Conservation (phyloP, 371 early-diverging fungal genomes). For the Fennellomyces sp. region DNA sequence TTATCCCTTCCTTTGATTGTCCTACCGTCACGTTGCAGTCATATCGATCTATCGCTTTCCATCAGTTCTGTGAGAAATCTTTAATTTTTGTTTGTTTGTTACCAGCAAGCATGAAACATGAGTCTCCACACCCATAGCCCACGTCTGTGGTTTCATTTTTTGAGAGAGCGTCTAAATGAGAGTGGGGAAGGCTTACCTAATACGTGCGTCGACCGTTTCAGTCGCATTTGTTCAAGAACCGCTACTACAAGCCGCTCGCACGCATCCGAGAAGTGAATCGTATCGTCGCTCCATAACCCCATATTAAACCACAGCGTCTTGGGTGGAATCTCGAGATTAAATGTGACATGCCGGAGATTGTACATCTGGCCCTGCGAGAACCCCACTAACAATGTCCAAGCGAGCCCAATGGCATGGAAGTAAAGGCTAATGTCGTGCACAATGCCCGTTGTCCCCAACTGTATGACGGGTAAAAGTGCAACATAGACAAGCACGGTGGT, state of each 20-base stretch:
- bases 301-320: constrained; percentile 51
- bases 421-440: constrained; percentile 19
- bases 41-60: constrained; percentile 31
- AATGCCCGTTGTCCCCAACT: background rate
- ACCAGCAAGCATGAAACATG: constrained; percentile 45
- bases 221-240: constrained; percentile 5
- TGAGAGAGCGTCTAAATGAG: background rate
- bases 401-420: constrained; percentile 32
- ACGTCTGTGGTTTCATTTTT: constrained; percentile 32
- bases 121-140: constrained; percentile 58
- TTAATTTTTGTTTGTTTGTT: too few species aligned
- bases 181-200: constrained; percentile 26
- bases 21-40: constrained; percentile 34
- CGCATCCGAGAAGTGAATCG: constrained; percentile 31
- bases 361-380: constrained; percentile 26
- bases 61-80: too few species aligned
- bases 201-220: constrained; percentile 5
- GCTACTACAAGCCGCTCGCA: constrained; percentile 29
- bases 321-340: constrained; percentile 40
- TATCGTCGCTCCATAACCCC: constrained; percentile 36
- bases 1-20: background rate
- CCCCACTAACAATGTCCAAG: constrained; percentile 6
- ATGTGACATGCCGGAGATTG: constrained; percentile 31
- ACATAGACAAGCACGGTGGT: constrained; percentile 1
- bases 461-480: constrained; percentile 6